phyloP scores from a whole-genome alignment of 148 eudicot species.

The Fallopia convolvulus region DNA sequence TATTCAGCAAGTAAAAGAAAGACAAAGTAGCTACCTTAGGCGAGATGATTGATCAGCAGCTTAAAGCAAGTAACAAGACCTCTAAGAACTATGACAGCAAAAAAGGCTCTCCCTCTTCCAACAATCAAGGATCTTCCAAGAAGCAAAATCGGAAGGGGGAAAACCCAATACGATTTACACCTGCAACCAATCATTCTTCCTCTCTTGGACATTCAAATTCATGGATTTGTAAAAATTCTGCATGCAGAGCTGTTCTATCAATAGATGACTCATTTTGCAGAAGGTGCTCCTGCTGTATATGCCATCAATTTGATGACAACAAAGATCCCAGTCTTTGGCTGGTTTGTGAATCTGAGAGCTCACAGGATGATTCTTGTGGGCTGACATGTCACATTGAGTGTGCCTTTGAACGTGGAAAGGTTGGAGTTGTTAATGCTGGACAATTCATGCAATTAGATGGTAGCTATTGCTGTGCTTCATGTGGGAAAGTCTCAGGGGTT shows the following conservation, averaged over 20 bases:
- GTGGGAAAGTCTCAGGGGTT: conserved; percentile 85
- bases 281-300: conserved; percentile 96
- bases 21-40: conserved; percentile 14
- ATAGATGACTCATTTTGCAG: conserved; percentile 60
- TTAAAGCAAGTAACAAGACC: conserved; percentile 23
- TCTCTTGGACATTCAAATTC: conserved; percentile 26
- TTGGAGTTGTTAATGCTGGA: conserved; percentile 77
- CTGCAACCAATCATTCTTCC: conserved; percentile 13
- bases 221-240: conserved; percentile 65
- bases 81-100: conserved; percentile 25
- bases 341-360: conserved; percentile 67
- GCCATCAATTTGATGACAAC: conserved; percentile 84
- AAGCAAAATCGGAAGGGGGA: conserved; percentile 35
- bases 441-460: conserved; percentile 77
- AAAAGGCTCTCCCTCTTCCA: conserved; percentile 21
- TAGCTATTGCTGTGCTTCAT: conserved; percentile 85
- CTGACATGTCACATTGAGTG: conserved; percentile 89
- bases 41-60: conserved; percentile 33
- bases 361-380: conserved; percentile 54
- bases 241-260: conserved; percentile 64
- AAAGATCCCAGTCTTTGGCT: conserved; percentile 98
- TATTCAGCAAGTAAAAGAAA: conserved; percentile 24
- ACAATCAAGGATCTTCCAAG: conserved; percentile 18
- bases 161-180: conserved; percentile 26
- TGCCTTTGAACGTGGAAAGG: conserved; percentile 53